Conservation (phyloP, 2,329 filamentous ascomycete genomes). For the Macrophomina tecta region DNA sequence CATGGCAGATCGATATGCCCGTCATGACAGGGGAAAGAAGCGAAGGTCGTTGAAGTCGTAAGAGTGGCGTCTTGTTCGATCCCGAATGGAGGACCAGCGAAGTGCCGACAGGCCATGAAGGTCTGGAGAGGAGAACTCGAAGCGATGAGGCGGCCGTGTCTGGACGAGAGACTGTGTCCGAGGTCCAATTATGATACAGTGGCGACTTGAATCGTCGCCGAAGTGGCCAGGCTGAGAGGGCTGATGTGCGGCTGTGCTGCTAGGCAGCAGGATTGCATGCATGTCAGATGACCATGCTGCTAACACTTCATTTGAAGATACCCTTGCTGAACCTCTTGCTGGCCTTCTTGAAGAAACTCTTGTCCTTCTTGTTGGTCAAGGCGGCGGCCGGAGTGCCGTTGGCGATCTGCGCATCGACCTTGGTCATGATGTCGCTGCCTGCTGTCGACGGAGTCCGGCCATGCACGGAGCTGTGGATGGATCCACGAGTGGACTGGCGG, state of each 20-base stretch:
- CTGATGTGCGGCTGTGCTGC: conserved; percentile 1
- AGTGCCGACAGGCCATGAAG: neutral
- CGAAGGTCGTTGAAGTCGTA: neutral
- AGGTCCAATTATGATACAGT: conserved; percentile 18
- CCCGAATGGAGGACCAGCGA: neutral
- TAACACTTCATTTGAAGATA: conserved; percentile 40
- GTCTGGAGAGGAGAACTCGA: conserved; percentile 10
- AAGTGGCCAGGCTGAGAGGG: neutral
- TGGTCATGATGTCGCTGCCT: conserved; percentile 35
- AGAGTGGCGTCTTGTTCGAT: neutral
- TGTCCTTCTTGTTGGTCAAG: conserved; percentile 41
- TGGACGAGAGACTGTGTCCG: neutral
- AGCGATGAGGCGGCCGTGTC: neutral
- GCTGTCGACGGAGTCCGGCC: conserved; percentile 32
- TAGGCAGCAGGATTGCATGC: neutral
- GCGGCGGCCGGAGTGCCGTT: conserved; percentile 40
- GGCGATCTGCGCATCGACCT: conserved; percentile 25
- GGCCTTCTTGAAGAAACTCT: conserved; percentile 42
- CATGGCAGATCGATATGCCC: neutral
- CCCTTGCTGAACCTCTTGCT: conserved; percentile 45
- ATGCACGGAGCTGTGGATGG: neutral
- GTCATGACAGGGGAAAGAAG: neutral
- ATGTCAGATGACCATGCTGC: neutral
- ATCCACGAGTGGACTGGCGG: conserved; percentile 33
- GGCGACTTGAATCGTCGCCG: conserved; percentile 3